Conservation (phyloP, 305 asterid genomes). For the Fraxinus paxiana region DNA sequence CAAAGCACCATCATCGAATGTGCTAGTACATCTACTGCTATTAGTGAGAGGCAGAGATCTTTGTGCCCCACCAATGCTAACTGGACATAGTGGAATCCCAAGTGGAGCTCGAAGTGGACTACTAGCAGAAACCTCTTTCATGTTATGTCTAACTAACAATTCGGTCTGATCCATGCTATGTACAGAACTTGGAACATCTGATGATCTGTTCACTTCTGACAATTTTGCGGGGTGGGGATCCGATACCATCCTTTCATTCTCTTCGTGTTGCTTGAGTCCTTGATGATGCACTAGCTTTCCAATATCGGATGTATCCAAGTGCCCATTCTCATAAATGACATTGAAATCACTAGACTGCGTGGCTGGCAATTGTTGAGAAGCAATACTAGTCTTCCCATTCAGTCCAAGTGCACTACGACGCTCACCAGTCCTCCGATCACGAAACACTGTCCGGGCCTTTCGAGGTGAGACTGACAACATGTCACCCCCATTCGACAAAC, state of each 20-base stretch:
- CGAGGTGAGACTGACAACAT: slow-evolving; percentile 69
- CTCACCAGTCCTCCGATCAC: slow-evolving; percentile 54
- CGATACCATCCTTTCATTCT: slow-evolving; percentile 28
- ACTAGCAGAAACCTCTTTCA: slow-evolving; percentile 45
- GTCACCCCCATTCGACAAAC: slow-evolving; percentile 65
- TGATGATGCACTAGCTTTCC: slow-evolving; percentile 30
- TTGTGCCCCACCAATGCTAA: slow-evolving; percentile 61
- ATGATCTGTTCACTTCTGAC: slow-evolving; percentile 36
- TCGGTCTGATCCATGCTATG: slow-evolving; percentile 42
- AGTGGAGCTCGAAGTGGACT: slow-evolving; percentile 79
- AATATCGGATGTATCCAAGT: slow-evolving; percentile 36
- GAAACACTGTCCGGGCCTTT: slow-evolving; percentile 60
- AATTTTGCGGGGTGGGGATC: slow-evolving; percentile 18
- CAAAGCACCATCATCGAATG: slow-evolving; percentile 43
- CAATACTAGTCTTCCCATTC: slow-evolving; percentile 47
- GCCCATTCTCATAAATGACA: slow-evolving; percentile 52
- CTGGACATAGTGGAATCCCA: slow-evolving; percentile 70
- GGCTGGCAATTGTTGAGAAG: slow-evolving; percentile 36
- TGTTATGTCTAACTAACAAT: slow-evolving; percentile 39
- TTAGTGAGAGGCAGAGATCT: slow-evolving; percentile 46
- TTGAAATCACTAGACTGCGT: slow-evolving; percentile 41
- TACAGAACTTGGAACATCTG: slow-evolving; percentile 47
- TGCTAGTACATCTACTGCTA: slow-evolving; percentile 39
- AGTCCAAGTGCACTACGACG: slow-evolving; percentile 65
- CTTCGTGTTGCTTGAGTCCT: slow-evolving; percentile 35